Evolutionary conservation across 805 yeast genomes (phyloP).

Genomic region (Sugiyamaella valdiviana): DNA sequence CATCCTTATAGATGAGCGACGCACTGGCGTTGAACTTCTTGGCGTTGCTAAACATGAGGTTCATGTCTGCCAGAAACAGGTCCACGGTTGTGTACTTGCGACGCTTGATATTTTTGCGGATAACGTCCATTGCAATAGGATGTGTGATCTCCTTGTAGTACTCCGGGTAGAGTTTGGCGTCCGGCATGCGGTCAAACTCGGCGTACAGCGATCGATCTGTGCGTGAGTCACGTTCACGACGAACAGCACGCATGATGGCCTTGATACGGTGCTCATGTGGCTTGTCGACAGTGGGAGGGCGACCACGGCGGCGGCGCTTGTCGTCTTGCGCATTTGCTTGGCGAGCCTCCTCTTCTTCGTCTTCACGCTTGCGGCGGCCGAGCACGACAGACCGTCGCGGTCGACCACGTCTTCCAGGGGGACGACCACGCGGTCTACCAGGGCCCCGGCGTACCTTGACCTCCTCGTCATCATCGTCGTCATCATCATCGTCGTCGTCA

Average conservation of each 20-base stretch:
- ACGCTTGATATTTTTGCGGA: constrained; percentile 76
- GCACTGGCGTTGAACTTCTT: constrained; percentile 56
- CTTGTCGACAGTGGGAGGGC: constrained; percentile 86
- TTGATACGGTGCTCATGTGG: constrained; percentile 92
- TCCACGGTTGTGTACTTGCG: constrained; percentile 75
- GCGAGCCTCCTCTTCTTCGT: constrained; percentile 27
- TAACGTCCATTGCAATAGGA: constrained; percentile 40
- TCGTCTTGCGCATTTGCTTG: constrained; percentile 32
- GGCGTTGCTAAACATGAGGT: constrained; percentile 66
- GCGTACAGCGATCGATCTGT: constrained; percentile 45
- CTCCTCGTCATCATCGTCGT: constrained; percentile 24
- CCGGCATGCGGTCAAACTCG: constrained; percentile 79
- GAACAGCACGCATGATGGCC: constrained; percentile 71
- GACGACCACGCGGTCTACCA: constrained; percentile 25
- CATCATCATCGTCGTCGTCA: constrained; percentile 23
- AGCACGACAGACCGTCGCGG: constrained; percentile 23
- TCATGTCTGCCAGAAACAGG: constrained; percentile 69
- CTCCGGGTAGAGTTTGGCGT: constrained; percentile 46
- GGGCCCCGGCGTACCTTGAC: constrained; percentile 27
- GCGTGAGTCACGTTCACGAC: constrained; percentile 56
- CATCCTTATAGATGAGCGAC: constrained; percentile 53
- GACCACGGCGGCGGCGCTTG: constrained; percentile 64
- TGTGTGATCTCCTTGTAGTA: constrained; percentile 40
- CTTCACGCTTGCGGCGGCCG: constrained; percentile 21
- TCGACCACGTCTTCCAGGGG: constrained; percentile 27